Evolutionary conservation across 2,329 filamentous ascomycete genomes (phyloP), one percentile per base, ranked within the genome.

Genomic region (Hypoxylon sp.): DNA sequence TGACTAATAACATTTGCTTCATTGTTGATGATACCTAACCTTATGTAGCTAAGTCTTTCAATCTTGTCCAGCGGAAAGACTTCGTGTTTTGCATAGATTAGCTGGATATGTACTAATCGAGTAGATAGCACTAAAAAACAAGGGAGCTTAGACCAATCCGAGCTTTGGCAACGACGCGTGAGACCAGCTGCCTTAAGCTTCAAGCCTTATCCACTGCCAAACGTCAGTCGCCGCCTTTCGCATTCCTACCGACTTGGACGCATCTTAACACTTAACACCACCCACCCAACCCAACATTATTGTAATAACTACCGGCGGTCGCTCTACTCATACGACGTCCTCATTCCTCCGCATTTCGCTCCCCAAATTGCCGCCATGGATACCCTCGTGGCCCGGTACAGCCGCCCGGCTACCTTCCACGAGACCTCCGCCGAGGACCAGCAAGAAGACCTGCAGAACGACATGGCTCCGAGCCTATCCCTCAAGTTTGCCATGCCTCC

Each of bases 401-500:
- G 91, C 81, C 89, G 90, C 73, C 89, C 93, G 74, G 84, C 89
- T 64, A 88, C 88, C 79, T 84, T 90, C 77, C 82, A 87, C 72
- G 91, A 96, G 80, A 85, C 87, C 73, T 88, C 89, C 75, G 83
- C 85, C 55, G 85, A 90, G 73, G 86, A 93, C 76, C 89, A 93
- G 72, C 86, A 93, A 75, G 85, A 92, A 78, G 90, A 94, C 74
- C 82, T 90, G 72, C 84, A 91, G 76, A 82, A 83, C 74, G 88
- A 92, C 75, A 84, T 87, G 72, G 83, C 88, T 70, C 90, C 92
- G 74, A 88, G 89, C 72, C 85, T 97, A 72, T 94, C 92, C 56
- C 88, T 97, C 78, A 96, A 94, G 81, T 99, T 99, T 81, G 92
- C 93, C 73, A 90, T 99, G 80, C 95, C 95, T 59, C 94, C 95